These are phyloP conservation scores for Podaxis sp. DNA, from an alignment of 768 basidiomycete genomes.

Conservation along the genomic window DNA sequence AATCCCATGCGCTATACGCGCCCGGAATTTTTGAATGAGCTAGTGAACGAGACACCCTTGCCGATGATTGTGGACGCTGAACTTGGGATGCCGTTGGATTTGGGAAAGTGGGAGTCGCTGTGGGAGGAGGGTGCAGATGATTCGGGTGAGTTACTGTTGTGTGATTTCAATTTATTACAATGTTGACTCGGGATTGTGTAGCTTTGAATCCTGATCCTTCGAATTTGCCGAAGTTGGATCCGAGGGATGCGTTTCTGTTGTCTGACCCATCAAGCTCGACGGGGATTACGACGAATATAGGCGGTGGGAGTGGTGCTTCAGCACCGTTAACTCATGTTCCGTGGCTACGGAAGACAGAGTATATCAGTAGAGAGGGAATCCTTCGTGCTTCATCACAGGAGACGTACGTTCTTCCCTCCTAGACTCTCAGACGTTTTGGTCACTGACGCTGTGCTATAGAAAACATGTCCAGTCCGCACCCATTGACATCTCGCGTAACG, in stretches of 20 bases:
- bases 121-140: slow-evolving; percentile 81
- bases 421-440: slow-evolving; percentile 1
- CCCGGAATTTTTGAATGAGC: slow-evolving; percentile 78
- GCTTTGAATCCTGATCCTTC: slow-evolving; percentile 65
- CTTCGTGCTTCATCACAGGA: slow-evolving; percentile 47
- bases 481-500: slow-evolving; percentile 71
- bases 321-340: slow-evolving; percentile 67
- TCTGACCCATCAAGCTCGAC: slow-evolving; percentile 56
- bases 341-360: slow-evolving; percentile 93
- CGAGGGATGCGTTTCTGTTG: slow-evolving; percentile 74
- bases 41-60: slow-evolving; percentile 78
- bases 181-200: slow-evolving; percentile 10
- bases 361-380: slow-evolving; percentile 64
- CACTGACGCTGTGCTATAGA: slow-evolving; percentile 25
- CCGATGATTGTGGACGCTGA: slow-evolving; percentile 98
- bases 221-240: slow-evolving; percentile 62
- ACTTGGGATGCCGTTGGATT: slow-evolving; percentile 92
- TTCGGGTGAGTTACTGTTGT: slow-evolving; percentile 40
- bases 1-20: slow-evolving; percentile 84
- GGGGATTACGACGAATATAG: slow-evolving; percentile 38
- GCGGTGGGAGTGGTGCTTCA: slow-evolving; percentile 37
- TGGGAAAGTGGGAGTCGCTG: slow-evolving; percentile 77
- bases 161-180: neutral
- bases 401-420: slow-evolving; percentile 40
- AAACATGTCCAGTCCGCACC: slow-evolving; percentile 45